Conservation (phyloP, 345 rosid genomes). For the Euclidium syriacum region DNA sequence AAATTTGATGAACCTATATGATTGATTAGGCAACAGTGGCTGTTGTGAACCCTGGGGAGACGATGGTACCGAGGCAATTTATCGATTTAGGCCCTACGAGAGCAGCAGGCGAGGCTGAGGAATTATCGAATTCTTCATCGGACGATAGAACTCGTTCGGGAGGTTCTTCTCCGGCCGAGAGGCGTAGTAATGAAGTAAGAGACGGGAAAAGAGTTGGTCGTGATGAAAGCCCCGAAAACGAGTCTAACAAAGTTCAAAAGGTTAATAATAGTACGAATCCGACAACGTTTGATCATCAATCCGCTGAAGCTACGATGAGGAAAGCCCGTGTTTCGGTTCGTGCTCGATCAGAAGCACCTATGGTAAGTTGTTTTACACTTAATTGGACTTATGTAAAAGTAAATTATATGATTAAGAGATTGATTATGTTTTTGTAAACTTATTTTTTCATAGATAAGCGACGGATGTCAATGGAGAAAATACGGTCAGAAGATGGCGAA, state of each 20-base stretch:
- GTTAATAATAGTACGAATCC: constrained; percentile 35
- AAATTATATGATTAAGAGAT: background rate
- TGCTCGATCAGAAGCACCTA: constrained; percentile 96
- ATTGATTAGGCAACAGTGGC: constrained; percentile 41
- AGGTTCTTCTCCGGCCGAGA: constrained; percentile 29
- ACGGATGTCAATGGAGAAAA: constrained; percentile 66
- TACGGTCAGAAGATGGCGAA: constrained; percentile 74
- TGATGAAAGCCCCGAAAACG: constrained; percentile 69
- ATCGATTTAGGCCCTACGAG: constrained; percentile 50
- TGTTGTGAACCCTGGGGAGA: constrained; percentile 38
- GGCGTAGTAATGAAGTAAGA: constrained; percentile 26
- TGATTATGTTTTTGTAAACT: background rate
- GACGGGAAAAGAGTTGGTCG: constrained; percentile 47
- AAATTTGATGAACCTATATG: background rate
- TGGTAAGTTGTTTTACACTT: constrained; percentile 43
- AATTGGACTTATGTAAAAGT: background rate
- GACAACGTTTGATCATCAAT: constrained; percentile 54
- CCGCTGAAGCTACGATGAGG: constrained; percentile 81
- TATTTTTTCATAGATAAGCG: constrained; percentile 17
- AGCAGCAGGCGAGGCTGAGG: constrained; percentile 36
- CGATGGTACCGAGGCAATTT: constrained; percentile 56
- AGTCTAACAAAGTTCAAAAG: constrained; percentile 47
- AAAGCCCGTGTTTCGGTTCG: constrained; percentile 98
- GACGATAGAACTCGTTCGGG: constrained; percentile 74
- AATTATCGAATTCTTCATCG: constrained; percentile 55